Percentiles rank a stretch among this genome's conserved stretches.
Evolutionary conservation across 73 alveolate species (phyloP).

Genomic region (Uronychia setigera): DNA sequence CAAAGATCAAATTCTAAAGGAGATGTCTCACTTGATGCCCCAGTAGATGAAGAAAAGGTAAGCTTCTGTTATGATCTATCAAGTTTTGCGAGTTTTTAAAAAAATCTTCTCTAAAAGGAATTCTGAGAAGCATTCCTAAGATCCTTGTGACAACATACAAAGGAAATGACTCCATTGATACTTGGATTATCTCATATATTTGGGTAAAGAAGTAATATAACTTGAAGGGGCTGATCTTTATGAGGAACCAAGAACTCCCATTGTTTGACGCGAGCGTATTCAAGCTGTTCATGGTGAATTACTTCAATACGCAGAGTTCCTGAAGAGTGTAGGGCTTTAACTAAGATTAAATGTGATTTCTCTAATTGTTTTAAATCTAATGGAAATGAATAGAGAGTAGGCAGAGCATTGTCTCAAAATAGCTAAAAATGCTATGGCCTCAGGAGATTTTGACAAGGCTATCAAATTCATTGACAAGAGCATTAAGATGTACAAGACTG

Average conservation of each 20-base stretch:
- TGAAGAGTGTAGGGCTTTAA: too few relatives aligned
- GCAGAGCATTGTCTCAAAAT: constrained; percentile 58
- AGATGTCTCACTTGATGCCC: constrained; percentile 16
- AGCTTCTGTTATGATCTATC: not conserved
- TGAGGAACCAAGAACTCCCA: constrained; percentile 47
- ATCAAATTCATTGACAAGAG: constrained; percentile 5
- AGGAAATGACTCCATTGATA: constrained; percentile 66
- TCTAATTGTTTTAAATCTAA: not conserved
- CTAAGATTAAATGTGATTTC: not conserved
- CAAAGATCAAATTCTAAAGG: constrained; percentile 15
- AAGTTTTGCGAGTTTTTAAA: not conserved
- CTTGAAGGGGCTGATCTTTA: constrained; percentile 33
- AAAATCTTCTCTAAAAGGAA: not conserved
- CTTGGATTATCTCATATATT: constrained; percentile 59
- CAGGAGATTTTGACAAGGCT: constrained; percentile 42
- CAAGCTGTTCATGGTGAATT: constrained; percentile 54
- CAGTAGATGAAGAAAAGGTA: constrained; percentile 17
- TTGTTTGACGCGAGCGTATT: constrained; percentile 42
- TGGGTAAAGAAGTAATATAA: constrained; percentile 24
- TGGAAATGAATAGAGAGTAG: constrained; percentile 60
- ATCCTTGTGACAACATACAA: constrained; percentile 64
- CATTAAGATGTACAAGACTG: constrained; percentile 3
- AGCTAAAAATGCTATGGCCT: constrained; percentile 34
- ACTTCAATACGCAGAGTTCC: not conserved
- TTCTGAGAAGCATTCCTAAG: not conserved